A percentile compares a stretch with the other conserved stretches of the same genome.
Conservation (phyloP, 257 asterid species). For the Solanum paucissectum region DNA sequence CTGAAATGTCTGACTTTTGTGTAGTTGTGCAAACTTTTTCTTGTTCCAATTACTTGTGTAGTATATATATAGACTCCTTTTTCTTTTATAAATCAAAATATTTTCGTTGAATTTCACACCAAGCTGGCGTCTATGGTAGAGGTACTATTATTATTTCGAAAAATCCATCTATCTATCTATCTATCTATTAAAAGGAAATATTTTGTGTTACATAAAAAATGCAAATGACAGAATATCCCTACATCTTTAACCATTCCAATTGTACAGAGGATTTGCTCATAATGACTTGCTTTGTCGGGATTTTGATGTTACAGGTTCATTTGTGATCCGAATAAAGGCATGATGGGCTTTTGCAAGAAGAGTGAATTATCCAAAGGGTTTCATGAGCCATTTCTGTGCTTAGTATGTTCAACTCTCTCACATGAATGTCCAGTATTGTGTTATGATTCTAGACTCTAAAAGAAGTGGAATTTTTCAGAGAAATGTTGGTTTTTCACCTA, state of each 20-base stretch:
- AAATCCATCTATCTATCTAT: neutral
- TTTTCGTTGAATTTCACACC: neutral
- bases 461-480: neutral
- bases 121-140: neutral
- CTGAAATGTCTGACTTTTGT: neutral
- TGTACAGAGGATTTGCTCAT: neutral
- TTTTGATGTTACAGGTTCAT: slow-evolving; percentile 42
- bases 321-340: slow-evolving; percentile 58
- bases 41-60: neutral
- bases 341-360: slow-evolving; percentile 12
- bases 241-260: neutral
- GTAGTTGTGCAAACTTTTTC: neutral
- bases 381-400: neutral
- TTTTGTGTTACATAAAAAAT: neutral
- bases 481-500: neutral
- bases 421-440: neutral
- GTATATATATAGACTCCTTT: neutral
- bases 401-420: neutral
- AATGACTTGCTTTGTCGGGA: neutral
- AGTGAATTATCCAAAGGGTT: slow-evolving; percentile 3
- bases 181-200: neutral
- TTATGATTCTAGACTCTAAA: neutral
- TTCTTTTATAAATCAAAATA: neutral
- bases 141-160: neutral
- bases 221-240: neutral